These are phyloP conservation scores for Aquilaria agallochum DNA, from an alignment of 441 rosid genomes.

Conservation along the genomic window DNA sequence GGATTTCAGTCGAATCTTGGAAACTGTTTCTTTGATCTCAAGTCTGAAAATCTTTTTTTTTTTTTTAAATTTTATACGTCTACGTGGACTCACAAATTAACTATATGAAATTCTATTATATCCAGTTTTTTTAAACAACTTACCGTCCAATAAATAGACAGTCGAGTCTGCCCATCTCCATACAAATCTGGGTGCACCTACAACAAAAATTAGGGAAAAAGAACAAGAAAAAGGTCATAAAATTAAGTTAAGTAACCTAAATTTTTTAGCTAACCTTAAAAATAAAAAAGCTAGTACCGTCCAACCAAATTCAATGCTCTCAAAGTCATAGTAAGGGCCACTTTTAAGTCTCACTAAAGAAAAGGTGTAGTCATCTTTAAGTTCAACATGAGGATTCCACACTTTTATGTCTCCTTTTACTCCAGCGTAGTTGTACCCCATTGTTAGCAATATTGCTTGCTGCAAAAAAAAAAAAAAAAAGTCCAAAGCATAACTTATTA, in stretches of 20 bases:
- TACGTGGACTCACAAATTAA: too few relatives aligned
- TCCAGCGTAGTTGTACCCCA: constrained; percentile 49
- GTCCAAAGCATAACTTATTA: neutral
- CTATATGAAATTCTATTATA: too few relatives aligned
- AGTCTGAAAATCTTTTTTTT: neutral
- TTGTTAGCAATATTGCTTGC: constrained; percentile 51
- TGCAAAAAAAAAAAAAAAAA: constrained; percentile 14
- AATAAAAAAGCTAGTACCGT: constrained; percentile 23
- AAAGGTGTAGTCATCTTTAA: constrained; percentile 47
- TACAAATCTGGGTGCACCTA: constrained; percentile 72
- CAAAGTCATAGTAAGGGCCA: constrained; percentile 43
- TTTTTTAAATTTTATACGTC: too few relatives aligned
- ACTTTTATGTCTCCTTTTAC: constrained; percentile 59
- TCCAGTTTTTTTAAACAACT: neutral
- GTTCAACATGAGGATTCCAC: constrained; percentile 62
- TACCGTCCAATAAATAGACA: constrained; percentile 70
- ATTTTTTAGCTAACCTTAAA: constrained; percentile 1
- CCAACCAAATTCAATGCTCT: constrained; percentile 72
- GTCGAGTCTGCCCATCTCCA: constrained; percentile 50
- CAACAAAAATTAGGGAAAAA: neutral
- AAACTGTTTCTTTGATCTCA: too few relatives aligned
- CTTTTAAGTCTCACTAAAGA: constrained; percentile 43
- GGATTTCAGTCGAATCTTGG: too few relatives aligned
- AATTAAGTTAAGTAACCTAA: neutral
- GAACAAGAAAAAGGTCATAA: neutral